Evolutionary conservation across 2,329 filamentous ascomycete species (phyloP).

Genomic region (Aspergillus costaricaensis): DNA sequence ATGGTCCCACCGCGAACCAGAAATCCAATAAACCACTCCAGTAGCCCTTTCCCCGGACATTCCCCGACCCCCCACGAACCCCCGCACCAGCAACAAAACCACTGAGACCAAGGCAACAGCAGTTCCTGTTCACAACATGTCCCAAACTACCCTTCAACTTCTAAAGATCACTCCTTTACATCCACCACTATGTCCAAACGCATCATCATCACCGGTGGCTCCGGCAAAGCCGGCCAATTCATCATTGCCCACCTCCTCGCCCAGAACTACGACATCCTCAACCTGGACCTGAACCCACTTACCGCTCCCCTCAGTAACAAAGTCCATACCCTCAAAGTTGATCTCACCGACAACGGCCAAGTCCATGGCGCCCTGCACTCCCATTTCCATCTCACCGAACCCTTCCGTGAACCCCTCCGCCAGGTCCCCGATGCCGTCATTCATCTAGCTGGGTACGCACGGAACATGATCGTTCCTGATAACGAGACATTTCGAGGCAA

Average conservation of each 20-base stretch:
- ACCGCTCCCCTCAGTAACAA: slow-evolving; percentile 36
- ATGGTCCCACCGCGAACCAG: too few species aligned
- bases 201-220: slow-evolving; percentile 58
- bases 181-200: slow-evolving; percentile 35
- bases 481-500: slow-evolving; percentile 62
- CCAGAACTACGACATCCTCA: slow-evolving; percentile 55
- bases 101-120: too few species aligned
- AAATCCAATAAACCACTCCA: too few species aligned
- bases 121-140: too few species aligned
- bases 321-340: slow-evolving; percentile 58
- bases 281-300: slow-evolving; percentile 56
- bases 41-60: too few species aligned
- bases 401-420: slow-evolving; percentile 40
- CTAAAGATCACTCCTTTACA: background rate
- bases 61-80: too few species aligned
- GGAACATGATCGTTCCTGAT: slow-evolving; percentile 64
- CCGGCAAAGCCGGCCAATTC: slow-evolving; percentile 58
- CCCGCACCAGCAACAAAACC: too few species aligned
- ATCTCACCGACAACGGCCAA: slow-evolving; percentile 58
- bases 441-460: slow-evolving; percentile 61
- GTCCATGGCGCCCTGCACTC: slow-evolving; percentile 59
- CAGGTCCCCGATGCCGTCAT: slow-evolving; percentile 61
- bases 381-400: slow-evolving; percentile 55
- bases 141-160: too few species aligned
- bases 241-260: slow-evolving; percentile 56